Base-by-base conservation (phyloP, 2,329 filamentous ascomycete genomes). In the Phaeosphaeria sp. region DNA sequence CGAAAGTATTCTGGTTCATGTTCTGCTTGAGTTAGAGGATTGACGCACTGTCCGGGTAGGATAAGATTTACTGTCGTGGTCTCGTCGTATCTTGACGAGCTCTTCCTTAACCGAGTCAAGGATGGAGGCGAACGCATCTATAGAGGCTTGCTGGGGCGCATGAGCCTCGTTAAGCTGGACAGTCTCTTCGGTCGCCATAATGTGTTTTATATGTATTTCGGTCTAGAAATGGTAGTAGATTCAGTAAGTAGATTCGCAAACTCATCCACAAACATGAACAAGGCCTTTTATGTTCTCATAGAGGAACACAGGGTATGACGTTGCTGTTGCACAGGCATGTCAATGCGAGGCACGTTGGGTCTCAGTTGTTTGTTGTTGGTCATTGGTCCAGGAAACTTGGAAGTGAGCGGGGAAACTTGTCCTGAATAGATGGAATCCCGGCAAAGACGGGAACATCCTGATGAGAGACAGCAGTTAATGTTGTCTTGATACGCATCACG, bases 1-100 rank as follows among this genome's bases (percentile, higher is more conserved):
- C 62, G 60, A 56, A 78, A 78, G 61, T 78, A 78, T 46, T 74
- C 71, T 7, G 73, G 71, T 49, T 77, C 74, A 55, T 78, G 74
- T 55, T 72, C 73, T 75, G 48, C 3, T 20, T 43, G 6, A 27
- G 7, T 7, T 17, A 18, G 43, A 22, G 10, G 11, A 15, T 6
- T 20, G n/a, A 18, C 6, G 21, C 20, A 42, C 22, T n/a, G 13
- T 17, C 10, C 20, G 7, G 13, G 33, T 21, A n/a, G 13, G 27
- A 20, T 23, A 42, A 13, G 30, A 15, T 25, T 23, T 68, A 76
- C 73, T 77, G 55, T 76, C 72, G 51, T 77, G 72, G 13, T 72
- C 55, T 47, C 63, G 75, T 2, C 76, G 73, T 4, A 77, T 59
- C 55, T 75, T 72, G 21, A 72, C 20, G 22, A 78, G 73, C 53